These are phyloP conservation scores for Haplosporangium gracile DNA, from an alignment of 192 early-diverging fungal genomes.

Conservation along the genomic window DNA sequence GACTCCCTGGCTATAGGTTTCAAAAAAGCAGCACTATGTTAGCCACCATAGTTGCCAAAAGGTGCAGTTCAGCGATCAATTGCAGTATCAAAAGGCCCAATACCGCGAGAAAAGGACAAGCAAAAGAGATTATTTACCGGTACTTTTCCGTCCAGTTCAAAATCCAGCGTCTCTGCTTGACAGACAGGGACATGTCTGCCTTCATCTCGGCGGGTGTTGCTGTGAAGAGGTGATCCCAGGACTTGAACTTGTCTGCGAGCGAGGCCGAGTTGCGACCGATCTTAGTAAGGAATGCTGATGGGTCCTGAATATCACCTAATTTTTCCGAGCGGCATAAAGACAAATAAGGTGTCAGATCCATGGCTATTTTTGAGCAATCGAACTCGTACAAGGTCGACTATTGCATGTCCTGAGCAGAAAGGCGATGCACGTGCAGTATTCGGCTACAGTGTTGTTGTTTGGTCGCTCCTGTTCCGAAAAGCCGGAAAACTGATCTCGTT, in stretches of 20 bases:
- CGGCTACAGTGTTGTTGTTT: neutral
- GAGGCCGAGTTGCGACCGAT: constrained; percentile 47
- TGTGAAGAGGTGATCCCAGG: constrained; percentile 76
- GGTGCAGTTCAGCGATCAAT: no score
- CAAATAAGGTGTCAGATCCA: neutral
- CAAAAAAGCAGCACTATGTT: neutral
- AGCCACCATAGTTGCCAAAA: neutral
- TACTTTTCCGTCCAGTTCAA: constrained; percentile 55
- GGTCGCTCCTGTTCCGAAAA: neutral
- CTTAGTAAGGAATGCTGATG: constrained; percentile 44
- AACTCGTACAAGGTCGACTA: neutral
- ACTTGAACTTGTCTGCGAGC: constrained; percentile 56
- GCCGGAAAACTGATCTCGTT: neutral
- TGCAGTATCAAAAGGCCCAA: neutral
- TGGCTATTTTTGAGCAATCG: neutral
- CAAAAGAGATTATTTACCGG: constrained; percentile 23
- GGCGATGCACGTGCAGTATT: neutral
- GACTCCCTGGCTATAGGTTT: constrained; percentile 57
- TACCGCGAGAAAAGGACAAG: neutral
- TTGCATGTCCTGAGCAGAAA: neutral
- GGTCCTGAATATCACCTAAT: constrained; percentile 49
- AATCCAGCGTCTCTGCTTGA: constrained; percentile 73
- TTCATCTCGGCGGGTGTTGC: constrained; percentile 67
- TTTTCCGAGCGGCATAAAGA: neutral
- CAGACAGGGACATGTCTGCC: constrained; percentile 64